Conservation (phyloP, 345 rosid genomes). For the Brassica cretica region DNA sequence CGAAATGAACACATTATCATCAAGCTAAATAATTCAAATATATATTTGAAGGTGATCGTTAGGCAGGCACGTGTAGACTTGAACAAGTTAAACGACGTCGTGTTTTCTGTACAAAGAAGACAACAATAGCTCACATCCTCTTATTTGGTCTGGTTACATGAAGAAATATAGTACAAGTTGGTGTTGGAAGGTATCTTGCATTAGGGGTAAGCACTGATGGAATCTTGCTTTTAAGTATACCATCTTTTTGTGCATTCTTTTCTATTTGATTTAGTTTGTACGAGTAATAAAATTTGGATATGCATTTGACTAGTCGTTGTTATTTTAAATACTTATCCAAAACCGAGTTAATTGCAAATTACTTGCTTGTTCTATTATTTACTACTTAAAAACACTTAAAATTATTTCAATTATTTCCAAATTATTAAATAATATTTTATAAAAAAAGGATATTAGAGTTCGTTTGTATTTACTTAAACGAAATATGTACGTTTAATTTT, state of each 20-base stretch:
- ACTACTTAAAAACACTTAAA: not conserved
- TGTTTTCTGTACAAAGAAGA: not conserved
- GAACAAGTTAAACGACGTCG: not conserved
- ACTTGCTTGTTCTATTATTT: not conserved
- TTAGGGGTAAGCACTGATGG: not conserved
- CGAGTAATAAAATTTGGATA: not conserved
- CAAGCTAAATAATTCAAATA: not conserved
- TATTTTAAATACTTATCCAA: not conserved
- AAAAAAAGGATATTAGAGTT: too few relatives aligned
- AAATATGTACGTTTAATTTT: too few relatives aligned
- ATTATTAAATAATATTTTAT: too few relatives aligned
- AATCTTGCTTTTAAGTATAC: not conserved
- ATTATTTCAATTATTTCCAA: not conserved
- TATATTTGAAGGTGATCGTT: not conserved
- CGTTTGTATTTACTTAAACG: too few relatives aligned
- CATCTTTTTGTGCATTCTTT: too few relatives aligned
- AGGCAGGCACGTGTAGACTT: conserved; percentile 4
- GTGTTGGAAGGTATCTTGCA: not conserved
- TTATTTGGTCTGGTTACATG: not conserved
- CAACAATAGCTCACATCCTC: not conserved
- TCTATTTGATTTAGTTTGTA: too few relatives aligned
- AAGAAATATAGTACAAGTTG: not conserved
- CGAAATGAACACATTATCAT: not conserved
- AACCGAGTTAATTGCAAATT: not conserved
- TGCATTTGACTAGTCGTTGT: not conserved